phyloP scores from a whole-genome alignment of 805 yeast species.

The Zygoascus ofunaensis region DNA sequence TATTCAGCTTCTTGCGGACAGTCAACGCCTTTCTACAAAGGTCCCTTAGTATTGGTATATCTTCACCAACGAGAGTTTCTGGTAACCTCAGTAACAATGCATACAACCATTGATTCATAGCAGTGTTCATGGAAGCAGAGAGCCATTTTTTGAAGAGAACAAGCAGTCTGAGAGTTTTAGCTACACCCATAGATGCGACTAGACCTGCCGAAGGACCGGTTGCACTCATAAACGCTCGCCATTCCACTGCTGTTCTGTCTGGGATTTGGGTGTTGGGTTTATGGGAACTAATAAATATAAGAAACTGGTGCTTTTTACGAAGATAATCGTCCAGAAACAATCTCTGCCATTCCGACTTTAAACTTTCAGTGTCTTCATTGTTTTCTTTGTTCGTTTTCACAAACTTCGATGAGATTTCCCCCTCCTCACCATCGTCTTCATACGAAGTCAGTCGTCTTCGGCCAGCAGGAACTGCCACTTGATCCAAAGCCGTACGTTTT shows the following conservation, averaged over 20 bases:
- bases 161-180: slow-evolving; percentile 29
- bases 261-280: too few relatives aligned
- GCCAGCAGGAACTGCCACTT: neutral
- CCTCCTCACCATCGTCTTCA: neutral
- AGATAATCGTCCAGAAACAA: too few relatives aligned
- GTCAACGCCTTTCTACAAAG: slow-evolving; percentile 30
- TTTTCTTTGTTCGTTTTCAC: too few relatives aligned
- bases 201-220: slow-evolving; percentile 27
- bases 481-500: neutral
- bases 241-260: slow-evolving; percentile 17
- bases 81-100: slow-evolving; percentile 34
- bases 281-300: too few relatives aligned
- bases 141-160: slow-evolving; percentile 40
- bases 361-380: too few relatives aligned
- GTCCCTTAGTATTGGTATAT: slow-evolving; percentile 34
- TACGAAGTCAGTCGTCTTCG: slow-evolving; percentile 4
- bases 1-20: slow-evolving; percentile 9
- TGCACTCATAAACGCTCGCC: slow-evolving; percentile 35
- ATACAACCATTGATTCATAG: slow-evolving; percentile 34
- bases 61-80: slow-evolving; percentile 30
- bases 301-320: too few relatives aligned
- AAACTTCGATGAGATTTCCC: too few relatives aligned
- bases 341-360: too few relatives aligned
- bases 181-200: slow-evolving; percentile 31
- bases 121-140: slow-evolving; percentile 24